Conservation (phyloP, 495 filamentous ascomycete species). For the Penicilliopsis zonata region DNA sequence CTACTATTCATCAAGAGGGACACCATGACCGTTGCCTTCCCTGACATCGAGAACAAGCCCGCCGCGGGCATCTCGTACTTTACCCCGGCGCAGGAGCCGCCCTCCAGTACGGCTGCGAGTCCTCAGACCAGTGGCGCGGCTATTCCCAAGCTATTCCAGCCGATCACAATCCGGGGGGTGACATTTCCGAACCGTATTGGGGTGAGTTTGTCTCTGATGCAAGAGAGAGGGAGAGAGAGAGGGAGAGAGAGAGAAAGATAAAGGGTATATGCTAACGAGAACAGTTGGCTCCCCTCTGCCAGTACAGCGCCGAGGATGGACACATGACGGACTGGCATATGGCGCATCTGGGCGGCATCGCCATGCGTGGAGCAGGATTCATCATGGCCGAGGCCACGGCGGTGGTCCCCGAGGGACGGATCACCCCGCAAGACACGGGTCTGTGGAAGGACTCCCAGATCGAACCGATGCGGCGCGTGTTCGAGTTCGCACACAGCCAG, state of each 20-base stretch:
- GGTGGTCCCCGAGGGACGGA: conserved; percentile 60
- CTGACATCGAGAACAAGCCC: conserved; percentile 26
- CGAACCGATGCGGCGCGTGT: conserved; percentile 42
- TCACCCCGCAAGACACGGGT: conserved; percentile 60
- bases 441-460: conserved; percentile 69
- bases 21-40: conserved; percentile 4
- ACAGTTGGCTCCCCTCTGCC: conserved; percentile 53
- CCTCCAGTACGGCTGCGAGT: conserved; percentile 51
- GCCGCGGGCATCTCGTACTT: conserved; percentile 51
- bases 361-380: conserved; percentile 54
- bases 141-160: conserved; percentile 59
- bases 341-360: conserved; percentile 44
- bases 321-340: conserved; percentile 53
- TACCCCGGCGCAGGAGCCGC: conserved; percentile 52
- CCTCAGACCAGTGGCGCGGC: conserved; percentile 43
- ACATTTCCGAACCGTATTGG: conserved; percentile 52
- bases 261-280: no score
- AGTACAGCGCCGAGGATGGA: conserved; percentile 55
- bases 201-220: no score
- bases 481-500: conserved; percentile 61
- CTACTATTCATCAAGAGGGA: no score
- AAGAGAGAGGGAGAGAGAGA: no score
- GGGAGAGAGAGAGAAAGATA: no score
- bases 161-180: conserved; percentile 44
- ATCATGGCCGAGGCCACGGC: conserved; percentile 63